phyloP scores from a whole-genome alignment of 768 basidiomycete genomes.

The Suillus fuscotomentosus region DNA sequence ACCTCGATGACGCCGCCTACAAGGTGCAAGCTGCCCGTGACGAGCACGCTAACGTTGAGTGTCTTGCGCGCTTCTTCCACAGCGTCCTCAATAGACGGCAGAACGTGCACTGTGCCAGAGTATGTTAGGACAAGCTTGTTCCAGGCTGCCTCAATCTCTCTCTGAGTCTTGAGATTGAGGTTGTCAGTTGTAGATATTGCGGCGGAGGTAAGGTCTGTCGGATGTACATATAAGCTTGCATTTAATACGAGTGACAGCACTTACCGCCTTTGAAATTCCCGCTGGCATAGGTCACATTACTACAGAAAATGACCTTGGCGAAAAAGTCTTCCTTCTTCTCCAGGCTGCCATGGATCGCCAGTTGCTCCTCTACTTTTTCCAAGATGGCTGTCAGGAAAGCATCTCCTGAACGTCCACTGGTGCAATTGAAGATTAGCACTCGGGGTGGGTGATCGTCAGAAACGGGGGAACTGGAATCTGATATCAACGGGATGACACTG shows the following conservation, averaged over 20 bases:
- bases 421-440: conserved; percentile 93
- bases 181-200: conserved; percentile 64
- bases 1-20: conserved; percentile 94
- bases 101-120: conserved; percentile 65
- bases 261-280: conserved; percentile 90
- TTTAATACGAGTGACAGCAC: conserved; percentile 17
- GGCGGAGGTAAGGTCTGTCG: conserved; percentile 72
- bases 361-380: conserved; percentile 45
- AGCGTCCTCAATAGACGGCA: conserved; percentile 89
- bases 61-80: conserved; percentile 41
- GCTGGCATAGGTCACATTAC: conserved; percentile 91
- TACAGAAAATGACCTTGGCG: conserved; percentile 88
- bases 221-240: conserved; percentile 1
- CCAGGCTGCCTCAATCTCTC: conserved; percentile 78
- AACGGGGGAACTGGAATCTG: conserved; percentile 1
- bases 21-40: conserved; percentile 90
- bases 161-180: conserved; percentile 68
- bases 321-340: conserved; percentile 55
- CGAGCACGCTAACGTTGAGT: conserved; percentile 60
- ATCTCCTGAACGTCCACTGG: conserved; percentile 80
- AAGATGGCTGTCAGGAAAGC: conserved; percentile 65
- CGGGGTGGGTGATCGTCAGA: conserved; percentile 37
- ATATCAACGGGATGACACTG: conserved; percentile 7
- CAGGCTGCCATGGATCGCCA: conserved; percentile 38
- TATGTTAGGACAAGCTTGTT: conserved; percentile 57